Evolutionary conservation across 805 yeast species (phyloP), one percentile per base, ranked within the genome.

Genomic region (Tetrapisispora arboricola): DNA sequence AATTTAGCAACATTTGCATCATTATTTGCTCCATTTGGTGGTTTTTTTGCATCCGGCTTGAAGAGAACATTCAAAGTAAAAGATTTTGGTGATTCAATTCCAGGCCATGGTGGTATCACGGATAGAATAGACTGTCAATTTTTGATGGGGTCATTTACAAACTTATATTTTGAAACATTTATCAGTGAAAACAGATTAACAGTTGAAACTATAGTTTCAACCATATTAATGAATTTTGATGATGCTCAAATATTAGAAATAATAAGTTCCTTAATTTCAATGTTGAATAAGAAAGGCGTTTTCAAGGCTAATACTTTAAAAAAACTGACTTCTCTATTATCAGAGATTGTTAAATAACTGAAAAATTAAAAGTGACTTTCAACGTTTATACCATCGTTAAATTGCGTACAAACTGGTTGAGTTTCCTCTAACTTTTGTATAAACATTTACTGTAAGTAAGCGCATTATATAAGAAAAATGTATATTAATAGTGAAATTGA

Each of bases 111-210:
- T 48, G 98, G 98, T 51, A 80, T 92, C 50, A 88, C 96, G 20
- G 98, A 92, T 61, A 76, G 98, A 66, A 80, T 92, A 69, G 98
- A 92, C 65, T 92, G 98, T 65, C 97, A 92, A 66, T 92, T 90
- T 59, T 69, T 92, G 52, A 92, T 92, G 97, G 98, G 98, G 11
- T 84, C 94, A 30, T 92, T 92, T 59, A 75, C 92, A 26, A 88
- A 87, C 58, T 70, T 92, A 49, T 92, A 92, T 66, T 88, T 80
- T 63, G 96, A 90, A 63, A 85, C 96, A 2, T 92, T 92, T 60
- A 75, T 92, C 49, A 78, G 90, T 28, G 74, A 76, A 32, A 75
- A 76, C 48, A 78, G 80, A 60, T 66, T 80, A 47, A 80, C 80
- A 41, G 79, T 85, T 41, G 90, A 86, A 27, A 71, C 80, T 12